Base-by-base conservation (phyloP, 352 stramenopile species). In the Globisporangium cederbergense region DNA sequence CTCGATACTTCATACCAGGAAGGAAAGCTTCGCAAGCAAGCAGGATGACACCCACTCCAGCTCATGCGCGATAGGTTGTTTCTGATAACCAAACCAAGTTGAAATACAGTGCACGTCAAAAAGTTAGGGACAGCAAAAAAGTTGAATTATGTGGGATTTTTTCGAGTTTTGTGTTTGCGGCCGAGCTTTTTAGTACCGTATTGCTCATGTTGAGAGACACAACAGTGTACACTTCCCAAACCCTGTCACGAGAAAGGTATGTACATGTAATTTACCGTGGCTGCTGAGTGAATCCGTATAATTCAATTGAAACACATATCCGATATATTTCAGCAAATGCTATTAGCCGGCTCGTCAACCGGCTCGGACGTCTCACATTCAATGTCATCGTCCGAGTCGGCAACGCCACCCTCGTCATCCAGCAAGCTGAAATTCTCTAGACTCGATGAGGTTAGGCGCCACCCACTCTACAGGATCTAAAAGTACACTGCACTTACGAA, bases 281-380 rank as follows among this genome's bases (percentile, higher is more conserved):
- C 43, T 49, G 43, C 43, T 49, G 43, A 49, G 22, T 49, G 43
- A 3, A 49, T 16, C 43, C 43, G 43, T 49, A 49, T 22, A 49
- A 49, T 49, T 49, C 43, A 49, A 49, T 49, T 49, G 43, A 49
- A 49, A 49, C 43, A 25, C 43, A 49, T 49, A 49, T 49, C 43
- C 43, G 43, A 49, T 49, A 49, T 49, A 49, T 49, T 49, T 49
- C 43, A 49, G 43, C 43, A 49, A 49, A 49, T 49, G 43, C 43
- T 49, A 49, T 49, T 49, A 49, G 43, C 43, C 14, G 43, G 43
- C 43, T 49, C 43, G 43, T 49, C 14, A 49, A 49, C 16, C 43
- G 43, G 43, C 43, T 49, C 43, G 22, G 14, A 49, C 43, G 43
- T 49, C 43, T 49, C 43, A 49, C 43, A 49, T 49, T 49, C 43